Base-by-base conservation (phyloP, 176 grass and related monocot species). In the Poa pratensis region DNA sequence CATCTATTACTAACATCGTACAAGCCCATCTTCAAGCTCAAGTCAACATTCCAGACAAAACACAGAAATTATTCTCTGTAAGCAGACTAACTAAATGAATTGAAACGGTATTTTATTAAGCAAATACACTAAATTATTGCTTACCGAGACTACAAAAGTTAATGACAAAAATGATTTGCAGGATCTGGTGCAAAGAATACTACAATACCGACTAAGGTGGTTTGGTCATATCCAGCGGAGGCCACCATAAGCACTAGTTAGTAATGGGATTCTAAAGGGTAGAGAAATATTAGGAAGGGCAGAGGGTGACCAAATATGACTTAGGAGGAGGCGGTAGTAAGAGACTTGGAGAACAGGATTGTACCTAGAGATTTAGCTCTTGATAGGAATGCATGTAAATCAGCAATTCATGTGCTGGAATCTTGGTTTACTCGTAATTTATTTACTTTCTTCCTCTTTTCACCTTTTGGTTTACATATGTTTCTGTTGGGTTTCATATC, bases 101-200 rank as follows among this genome's bases (percentile, higher is more conserved):
- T 14, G 22, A 61, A 46, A 26, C 7, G 69, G 2, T 49, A 14
- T 49, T 26, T 27, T 24, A 50, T 26, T 49, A 49, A 70, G 10
- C 55, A 78, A 43, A 59, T 76, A 75, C 3, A 54, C 73, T 35
- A 76, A 54, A 77, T 20, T 49, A 45, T 27, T 73, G 19, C 20
- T 28, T 30, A 35, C 14, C 51, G 22, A 76, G 73, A 73, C 62
- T 32, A 66, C 28, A 66, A 6, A 18, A 66, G 28, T 66, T 34
- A 66, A 66, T 0, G 5, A 48, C n/a, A 48, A 6, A 70, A 11
- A 13, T 18, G 48, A 72, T 48, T 17, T 50, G 28, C 70, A 74
- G 23, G 23, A 28, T 74, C 71, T 48, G 24, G 42, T 73, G 69
- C 69, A 73, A 48, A 73, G 40, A 73, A 71, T 13, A 7, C 62